Conservation (phyloP, 768 basidiomycete genomes). For the Ramaria sp. region DNA sequence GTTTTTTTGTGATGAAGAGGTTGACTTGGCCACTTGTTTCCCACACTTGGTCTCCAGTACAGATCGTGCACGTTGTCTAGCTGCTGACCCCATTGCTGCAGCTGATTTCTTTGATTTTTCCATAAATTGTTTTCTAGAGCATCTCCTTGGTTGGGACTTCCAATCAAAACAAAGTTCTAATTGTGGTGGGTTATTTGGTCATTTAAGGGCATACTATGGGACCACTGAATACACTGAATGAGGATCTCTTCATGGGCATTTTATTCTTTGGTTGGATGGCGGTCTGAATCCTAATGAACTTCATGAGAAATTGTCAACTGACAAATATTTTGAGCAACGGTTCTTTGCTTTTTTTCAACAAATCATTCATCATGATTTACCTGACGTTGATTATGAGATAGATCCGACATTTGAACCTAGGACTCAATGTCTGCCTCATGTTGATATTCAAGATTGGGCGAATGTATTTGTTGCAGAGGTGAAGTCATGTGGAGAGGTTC, state of each 20-base stretch:
- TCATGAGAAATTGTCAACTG: no score
- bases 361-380: conserved; percentile 22
- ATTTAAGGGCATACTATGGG: conserved; percentile 21
- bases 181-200: conserved; percentile 22
- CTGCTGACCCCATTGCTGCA: conserved; percentile 24
- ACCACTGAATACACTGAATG: conserved; percentile 18
- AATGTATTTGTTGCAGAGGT: conserved; percentile 12
- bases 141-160: conserved; percentile 21
- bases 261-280: conserved; percentile 21
- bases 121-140: conserved; percentile 17
- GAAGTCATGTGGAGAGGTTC: conserved; percentile 15
- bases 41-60: conserved; percentile 10
- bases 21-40: conserved; percentile 12
- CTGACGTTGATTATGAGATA: background rate
- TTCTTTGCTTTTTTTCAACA: conserved; percentile 19
- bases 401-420: background rate
- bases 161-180: background rate
- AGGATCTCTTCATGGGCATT: conserved; percentile 22
- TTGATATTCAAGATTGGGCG: conserved; percentile 7
- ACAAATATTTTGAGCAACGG: conserved; percentile 9
- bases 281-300: conserved; percentile 21
- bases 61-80: conserved; percentile 17
- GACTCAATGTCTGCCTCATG: background rate
- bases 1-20: conserved; percentile 15
- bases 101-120: conserved; percentile 24